Evolutionary conservation across 768 basidiomycete species (phyloP).

Genomic region (Boletus fagicola): DNA sequence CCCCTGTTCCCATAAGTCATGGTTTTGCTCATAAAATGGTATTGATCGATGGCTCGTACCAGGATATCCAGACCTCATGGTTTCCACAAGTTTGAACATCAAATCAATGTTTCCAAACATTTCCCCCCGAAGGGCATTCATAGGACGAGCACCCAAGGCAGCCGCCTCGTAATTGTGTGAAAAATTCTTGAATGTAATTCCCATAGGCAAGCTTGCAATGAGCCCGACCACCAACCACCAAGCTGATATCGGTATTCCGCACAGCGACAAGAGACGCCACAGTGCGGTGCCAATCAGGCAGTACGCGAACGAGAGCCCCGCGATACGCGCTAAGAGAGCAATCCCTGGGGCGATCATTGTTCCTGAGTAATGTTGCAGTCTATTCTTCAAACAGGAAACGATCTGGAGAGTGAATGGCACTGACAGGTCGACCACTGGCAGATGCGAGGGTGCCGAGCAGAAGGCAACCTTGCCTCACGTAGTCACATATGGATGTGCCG

Average conservation of each 20-base stretch:
- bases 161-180: constrained; percentile 38
- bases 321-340: constrained; percentile 6
- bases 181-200: constrained; percentile 30
- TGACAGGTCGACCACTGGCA: background rate
- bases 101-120: constrained; percentile 47
- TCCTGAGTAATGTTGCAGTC: background rate
- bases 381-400: background rate
- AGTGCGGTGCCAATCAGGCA: background rate
- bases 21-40: background rate
- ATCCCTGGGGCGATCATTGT: constrained; percentile 20
- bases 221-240: constrained; percentile 38
- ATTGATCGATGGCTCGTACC: constrained; percentile 34
- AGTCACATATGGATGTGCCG: background rate
- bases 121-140: constrained; percentile 39
- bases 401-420: background rate
- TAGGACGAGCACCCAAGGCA: constrained; percentile 45
- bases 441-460: background rate
- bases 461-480: background rate
- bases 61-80: constrained; percentile 46
- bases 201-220: constrained; percentile 35
- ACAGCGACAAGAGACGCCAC: constrained; percentile 10
- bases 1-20: constrained; percentile 32
- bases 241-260: constrained; percentile 32
- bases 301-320: background rate
- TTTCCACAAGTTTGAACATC: constrained; percentile 34